phyloP scores from a whole-genome alignment of 192 early-diverging fungal genomes.

The Kappamyces sp. region DNA sequence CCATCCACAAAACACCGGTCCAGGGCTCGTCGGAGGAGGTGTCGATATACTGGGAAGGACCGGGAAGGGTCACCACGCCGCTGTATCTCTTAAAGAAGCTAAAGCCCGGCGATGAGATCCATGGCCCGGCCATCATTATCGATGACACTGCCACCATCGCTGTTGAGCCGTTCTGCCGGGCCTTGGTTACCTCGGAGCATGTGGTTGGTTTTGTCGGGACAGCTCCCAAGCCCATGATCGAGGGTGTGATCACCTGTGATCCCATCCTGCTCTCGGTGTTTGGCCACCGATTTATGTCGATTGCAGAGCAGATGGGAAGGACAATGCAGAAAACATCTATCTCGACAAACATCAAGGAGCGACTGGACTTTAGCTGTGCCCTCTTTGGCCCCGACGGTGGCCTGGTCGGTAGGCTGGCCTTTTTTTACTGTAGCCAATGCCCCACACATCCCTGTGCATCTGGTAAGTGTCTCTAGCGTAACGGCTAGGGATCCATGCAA shows the following conservation, averaged over 20 bases:
- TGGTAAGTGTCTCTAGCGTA: no score
- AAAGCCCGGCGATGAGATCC: conserved; percentile 56
- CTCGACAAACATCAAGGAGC: conserved; percentile 97
- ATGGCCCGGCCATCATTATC: conserved; percentile 85
- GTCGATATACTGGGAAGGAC: conserved; percentile 71
- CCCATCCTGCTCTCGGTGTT: conserved; percentile 90
- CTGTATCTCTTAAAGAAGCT: conserved; percentile 65
- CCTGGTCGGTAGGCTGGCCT: conserved; percentile 25
- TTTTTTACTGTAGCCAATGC: conserved; percentile 63
- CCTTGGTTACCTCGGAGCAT: conserved; percentile 63
- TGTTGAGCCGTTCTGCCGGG: conserved; percentile 74
- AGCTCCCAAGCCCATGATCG: conserved; percentile 20
- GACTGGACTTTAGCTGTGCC: conserved; percentile 95
- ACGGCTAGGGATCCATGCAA: conserved; percentile 89
- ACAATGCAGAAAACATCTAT: conserved; percentile 92
- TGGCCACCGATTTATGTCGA: conserved; percentile 94
- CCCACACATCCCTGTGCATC: conserved; percentile 85
- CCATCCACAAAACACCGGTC: conserved; percentile 12
- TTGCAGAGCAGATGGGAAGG: conserved; percentile 96
- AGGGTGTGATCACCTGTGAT: conserved; percentile 59
- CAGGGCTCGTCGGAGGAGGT: conserved; percentile 20
- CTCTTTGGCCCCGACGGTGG: conserved; percentile 85
- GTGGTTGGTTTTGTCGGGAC: conserved; percentile 27
- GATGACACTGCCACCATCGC: conserved; percentile 84
- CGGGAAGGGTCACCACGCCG: conserved; percentile 61